Evolutionary conservation across 805 yeast species (phyloP), one percentile per base, ranked within the genome.

Genomic region (Kurtzmaniella fragi): DNA sequence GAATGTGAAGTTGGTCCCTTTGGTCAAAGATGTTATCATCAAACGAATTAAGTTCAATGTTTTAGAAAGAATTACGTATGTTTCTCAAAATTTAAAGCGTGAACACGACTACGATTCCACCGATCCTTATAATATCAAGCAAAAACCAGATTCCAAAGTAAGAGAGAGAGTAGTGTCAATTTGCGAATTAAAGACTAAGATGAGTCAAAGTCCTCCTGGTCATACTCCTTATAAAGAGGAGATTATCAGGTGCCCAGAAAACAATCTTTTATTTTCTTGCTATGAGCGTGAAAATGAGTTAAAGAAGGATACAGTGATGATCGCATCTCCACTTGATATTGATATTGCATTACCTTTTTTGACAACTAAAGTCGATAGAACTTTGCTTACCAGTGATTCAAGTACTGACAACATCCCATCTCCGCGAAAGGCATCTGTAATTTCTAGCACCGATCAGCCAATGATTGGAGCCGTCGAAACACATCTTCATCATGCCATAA

Each of bases 11-110:
- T 63, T 85, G 17, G 73, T 77, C 0, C 93, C 95, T 0, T 52
- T 83, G 43, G 73, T 71, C 4, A 84, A 84, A 56, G 73, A 75
- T 38, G 70, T 85, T 4, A 65, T 69, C 2, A 59, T 85, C 28
- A 84, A 81, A 44, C 64, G 90, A 47, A 67, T 85, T 37, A 75
- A 78, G 42, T 71, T 84, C 38, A 82, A 82, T 44, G 70, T 84
- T 10, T 64, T 81, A 41, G 93, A 85, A 53, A 72, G 80, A 42
- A 72, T 82, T 7, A 74, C 84, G 0, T 82, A 80, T 54, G 73
- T 71, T 6, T 77, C 86, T 5, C 77, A 73, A 42, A 75, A 75
- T 48, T 55, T 74, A 42, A 67, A 71, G 12, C 48, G 46, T 35
- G 63, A 58, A 42, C 56, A 51, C 42, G 85, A 81, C 37, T 61